These are phyloP conservation scores for Phaeosphaeriaceae sp. DNA, from an alignment of 2,329 filamentous ascomycete species.

Conservation along the genomic window DNA sequence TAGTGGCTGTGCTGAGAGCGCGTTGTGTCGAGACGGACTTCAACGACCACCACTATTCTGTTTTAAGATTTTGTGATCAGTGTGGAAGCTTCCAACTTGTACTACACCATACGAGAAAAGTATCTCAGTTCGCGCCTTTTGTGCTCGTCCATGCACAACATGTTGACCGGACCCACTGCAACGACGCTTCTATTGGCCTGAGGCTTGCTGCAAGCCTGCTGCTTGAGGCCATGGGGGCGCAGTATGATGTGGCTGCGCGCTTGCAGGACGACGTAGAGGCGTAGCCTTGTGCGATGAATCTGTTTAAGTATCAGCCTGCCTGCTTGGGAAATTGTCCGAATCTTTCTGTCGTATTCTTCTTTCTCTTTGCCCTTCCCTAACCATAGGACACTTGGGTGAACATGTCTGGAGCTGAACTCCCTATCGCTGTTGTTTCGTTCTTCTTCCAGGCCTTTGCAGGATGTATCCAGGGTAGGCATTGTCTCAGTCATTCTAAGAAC, in stretches of 20 bases:
- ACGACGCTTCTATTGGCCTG: slow-evolving; percentile 18
- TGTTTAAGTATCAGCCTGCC: slow-evolving; percentile 27
- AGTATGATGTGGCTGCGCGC: slow-evolving; percentile 27
- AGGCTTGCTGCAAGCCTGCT: slow-evolving; percentile 24
- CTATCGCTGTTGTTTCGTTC: slow-evolving; percentile 38
- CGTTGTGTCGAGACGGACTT: slow-evolving; percentile 9
- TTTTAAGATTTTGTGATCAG: too few species aligned
- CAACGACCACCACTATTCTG: not conserved
- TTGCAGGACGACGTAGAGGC: slow-evolving; percentile 13
- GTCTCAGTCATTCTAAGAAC: not conserved
- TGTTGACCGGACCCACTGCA: slow-evolving; percentile 16
- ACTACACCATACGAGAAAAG: not conserved
- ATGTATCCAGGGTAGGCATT: slow-evolving; percentile 40
- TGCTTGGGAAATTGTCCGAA: not conserved
- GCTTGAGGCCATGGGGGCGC: slow-evolving; percentile 33
- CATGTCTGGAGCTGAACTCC: slow-evolving; percentile 29
- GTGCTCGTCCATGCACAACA: not conserved
- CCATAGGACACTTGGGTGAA: not conserved
- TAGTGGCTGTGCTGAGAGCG: slow-evolving; percentile 12
- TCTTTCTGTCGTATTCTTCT: not conserved
- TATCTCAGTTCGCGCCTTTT: not conserved
- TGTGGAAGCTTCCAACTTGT: not conserved
- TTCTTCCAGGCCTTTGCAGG: slow-evolving; percentile 48
- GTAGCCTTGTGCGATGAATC: slow-evolving; percentile 19
- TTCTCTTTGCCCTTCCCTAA: not conserved